These are phyloP conservation scores for Verticillium nubilum DNA, from an alignment of 2,329 filamentous ascomycete genomes.

Conservation along the genomic window DNA sequence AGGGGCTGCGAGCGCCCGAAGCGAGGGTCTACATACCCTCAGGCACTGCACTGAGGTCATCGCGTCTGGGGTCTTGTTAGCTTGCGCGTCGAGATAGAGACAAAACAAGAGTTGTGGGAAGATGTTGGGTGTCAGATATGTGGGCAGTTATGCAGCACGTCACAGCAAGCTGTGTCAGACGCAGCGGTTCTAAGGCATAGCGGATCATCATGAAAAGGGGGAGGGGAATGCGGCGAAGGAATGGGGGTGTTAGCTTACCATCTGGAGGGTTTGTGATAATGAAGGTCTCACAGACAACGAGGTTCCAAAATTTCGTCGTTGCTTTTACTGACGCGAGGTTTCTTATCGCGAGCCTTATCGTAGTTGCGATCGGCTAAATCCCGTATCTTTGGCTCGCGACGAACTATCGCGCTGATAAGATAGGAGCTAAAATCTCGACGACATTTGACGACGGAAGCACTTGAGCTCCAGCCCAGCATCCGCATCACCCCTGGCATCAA, in stretches of 20 bases:
- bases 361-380: neutral
- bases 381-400: neutral
- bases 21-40: slow-evolving; percentile 18
- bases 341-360: neutral
- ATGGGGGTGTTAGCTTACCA: neutral
- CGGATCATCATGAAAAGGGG: slow-evolving; percentile 31
- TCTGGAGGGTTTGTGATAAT: neutral
- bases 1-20: slow-evolving; percentile 10
- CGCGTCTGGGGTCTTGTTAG: slow-evolving; percentile 12
- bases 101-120: slow-evolving; percentile 7
- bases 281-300: neutral
- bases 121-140: slow-evolving; percentile 23
- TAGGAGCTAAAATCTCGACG: slow-evolving; percentile 12
- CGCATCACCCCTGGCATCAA: slow-evolving; percentile 1
- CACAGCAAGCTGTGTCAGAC: slow-evolving; percentile 41
- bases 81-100: slow-evolving; percentile 14
- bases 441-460: slow-evolving; percentile 5
- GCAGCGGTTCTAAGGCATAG: slow-evolving; percentile 41
- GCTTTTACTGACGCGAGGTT: neutral
- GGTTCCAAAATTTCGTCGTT: slow-evolving; percentile 1
- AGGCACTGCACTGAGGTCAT: slow-evolving; percentile 33
- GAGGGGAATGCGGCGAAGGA: neutral
- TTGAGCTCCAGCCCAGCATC: neutral
- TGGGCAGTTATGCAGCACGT: slow-evolving; percentile 34
- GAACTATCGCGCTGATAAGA: neutral